A percentile compares a stretch with the other conserved stretches of the same genome.
These are phyloP conservation scores for Takakia lepidozioides DNA, from an alignment of 225 moss, liverwort and hornwort species.

Conservation along the genomic window DNA sequence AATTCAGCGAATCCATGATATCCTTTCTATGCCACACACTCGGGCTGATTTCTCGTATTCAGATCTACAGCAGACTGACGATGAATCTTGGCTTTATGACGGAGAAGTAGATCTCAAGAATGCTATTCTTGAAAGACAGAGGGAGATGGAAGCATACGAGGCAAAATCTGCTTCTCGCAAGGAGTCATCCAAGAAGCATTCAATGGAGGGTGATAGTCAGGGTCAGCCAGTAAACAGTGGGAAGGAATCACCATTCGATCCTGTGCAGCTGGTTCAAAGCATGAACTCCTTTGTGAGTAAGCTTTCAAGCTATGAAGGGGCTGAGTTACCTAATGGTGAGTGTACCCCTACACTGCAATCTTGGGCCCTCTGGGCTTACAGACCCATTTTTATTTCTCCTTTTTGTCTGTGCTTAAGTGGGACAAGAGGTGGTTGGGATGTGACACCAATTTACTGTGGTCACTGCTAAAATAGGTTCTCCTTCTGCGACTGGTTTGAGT, in stretches of 20 bases:
- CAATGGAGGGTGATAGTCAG: constrained; percentile 8
- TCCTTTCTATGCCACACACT: constrained; percentile 42
- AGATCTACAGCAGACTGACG: constrained; percentile 46
- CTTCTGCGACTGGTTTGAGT: too few species aligned
- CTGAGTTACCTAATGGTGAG: constrained; percentile 74
- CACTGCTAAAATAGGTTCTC: too few species aligned
- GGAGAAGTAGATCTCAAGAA: constrained; percentile 73
- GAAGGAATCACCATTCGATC: constrained; percentile 52
- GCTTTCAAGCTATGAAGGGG: constrained; percentile 90
- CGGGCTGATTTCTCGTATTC: constrained; percentile 34
- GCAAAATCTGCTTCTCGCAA: constrained; percentile 16
- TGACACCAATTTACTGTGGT: too few species aligned
- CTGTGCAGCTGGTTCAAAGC: constrained; percentile 63
- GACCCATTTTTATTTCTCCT: too few species aligned
- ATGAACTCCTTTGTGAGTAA: constrained; percentile 87
- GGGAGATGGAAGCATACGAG: constrained; percentile 78
- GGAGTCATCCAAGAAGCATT: constrained; percentile 10
- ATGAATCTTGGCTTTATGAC: constrained; percentile 78
- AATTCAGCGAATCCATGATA: constrained; percentile 59
- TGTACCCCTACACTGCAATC: too few species aligned
- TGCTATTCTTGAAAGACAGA: constrained; percentile 61
- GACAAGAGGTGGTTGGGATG: too few species aligned
- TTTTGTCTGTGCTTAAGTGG: too few species aligned
- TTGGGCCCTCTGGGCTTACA: too few species aligned
- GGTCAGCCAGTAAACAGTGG: constrained; percentile 18